phyloP scores from a whole-genome alignment of 2,329 filamentous ascomycete species.

The Fusarium fujikuroi region DNA sequence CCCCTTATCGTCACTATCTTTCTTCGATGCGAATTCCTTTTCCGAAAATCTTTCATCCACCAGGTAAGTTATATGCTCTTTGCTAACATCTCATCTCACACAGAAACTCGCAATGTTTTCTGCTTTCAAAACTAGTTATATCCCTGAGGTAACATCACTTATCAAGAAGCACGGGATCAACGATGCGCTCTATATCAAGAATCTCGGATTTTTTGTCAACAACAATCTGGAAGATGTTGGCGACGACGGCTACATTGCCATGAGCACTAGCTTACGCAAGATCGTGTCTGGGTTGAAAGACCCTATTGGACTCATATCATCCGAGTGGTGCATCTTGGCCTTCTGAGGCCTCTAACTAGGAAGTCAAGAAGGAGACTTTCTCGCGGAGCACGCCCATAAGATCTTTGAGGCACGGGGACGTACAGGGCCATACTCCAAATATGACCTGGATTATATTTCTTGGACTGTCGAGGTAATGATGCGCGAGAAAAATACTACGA shows the following conservation, averaged over 20 bases:
- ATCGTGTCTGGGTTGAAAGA: not conserved
- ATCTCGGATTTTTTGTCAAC: not conserved
- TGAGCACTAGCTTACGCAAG: not conserved
- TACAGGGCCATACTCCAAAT: fast-evolving
- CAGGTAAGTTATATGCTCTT: not conserved
- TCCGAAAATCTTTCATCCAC: fast-evolving
- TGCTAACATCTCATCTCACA: too few species aligned
- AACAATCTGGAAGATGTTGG: not conserved
- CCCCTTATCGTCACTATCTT: fast-evolving
- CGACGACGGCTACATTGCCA: not conserved
- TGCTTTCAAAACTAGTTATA: not conserved
- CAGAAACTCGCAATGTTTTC: not conserved
- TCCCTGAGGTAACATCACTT: not conserved
- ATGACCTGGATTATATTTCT: not conserved
- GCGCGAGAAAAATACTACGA: fast-evolving
- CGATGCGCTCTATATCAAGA: not conserved
- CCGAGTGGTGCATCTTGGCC: not conserved
- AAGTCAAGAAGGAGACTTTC: not conserved
- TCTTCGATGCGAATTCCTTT: too few species aligned
- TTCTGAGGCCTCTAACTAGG: not conserved
- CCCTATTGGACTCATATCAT: not conserved
- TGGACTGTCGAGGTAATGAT: not conserved
- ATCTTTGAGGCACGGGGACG: not conserved
- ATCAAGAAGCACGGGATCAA: constrained; percentile 1
- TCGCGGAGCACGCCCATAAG: not conserved